Evolutionary conservation across 169 alveolate genomes (phyloP).

Genomic region (Eimeria sp.): DNA sequence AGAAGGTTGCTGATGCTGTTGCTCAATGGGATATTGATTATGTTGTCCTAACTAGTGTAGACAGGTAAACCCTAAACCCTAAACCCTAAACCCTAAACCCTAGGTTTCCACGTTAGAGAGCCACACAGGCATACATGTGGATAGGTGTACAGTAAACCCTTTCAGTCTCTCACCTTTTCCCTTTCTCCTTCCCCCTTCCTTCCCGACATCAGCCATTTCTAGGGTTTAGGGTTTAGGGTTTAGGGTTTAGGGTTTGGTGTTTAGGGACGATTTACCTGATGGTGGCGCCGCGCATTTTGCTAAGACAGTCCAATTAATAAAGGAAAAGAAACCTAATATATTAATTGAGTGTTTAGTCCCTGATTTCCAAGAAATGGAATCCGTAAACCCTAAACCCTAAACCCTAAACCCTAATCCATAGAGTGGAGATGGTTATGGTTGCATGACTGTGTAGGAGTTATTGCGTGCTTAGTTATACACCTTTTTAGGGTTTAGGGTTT

Average conservation of each 20-base stretch:
- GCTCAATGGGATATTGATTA: slow-evolving; percentile 89
- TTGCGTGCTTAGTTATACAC: not conserved
- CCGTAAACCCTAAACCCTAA: slow-evolving; percentile 50
- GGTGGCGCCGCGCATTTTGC: slow-evolving; percentile 90
- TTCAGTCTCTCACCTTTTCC: not conserved
- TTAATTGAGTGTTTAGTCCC: slow-evolving; percentile 88
- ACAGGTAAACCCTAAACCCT: slow-evolving; percentile 78
- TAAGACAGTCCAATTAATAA: slow-evolving; percentile 85
- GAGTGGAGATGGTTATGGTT: too few species aligned
- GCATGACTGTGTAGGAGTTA: not conserved
- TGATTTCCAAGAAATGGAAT: slow-evolving; percentile 86
- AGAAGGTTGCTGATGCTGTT: slow-evolving; percentile 88
- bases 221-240: slow-evolving; percentile 35
- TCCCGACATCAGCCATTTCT: too few species aligned
- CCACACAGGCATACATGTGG: too few species aligned
- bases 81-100: slow-evolving; percentile 39
- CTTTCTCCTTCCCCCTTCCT: too few species aligned
- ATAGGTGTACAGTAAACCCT: too few species aligned
- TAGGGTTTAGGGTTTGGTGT: slow-evolving; percentile 20
- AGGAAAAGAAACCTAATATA: slow-evolving; percentile 85
- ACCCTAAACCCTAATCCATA: not conserved
- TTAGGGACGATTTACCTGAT: slow-evolving; percentile 89
- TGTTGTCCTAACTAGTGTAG: slow-evolving; percentile 89
- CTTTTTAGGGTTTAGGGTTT: slow-evolving; percentile 28
- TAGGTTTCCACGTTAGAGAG: not conserved